Evolutionary conservation across 2,329 filamentous ascomycete species (phyloP).

Genomic region (Grosmannia penicillata): DNA sequence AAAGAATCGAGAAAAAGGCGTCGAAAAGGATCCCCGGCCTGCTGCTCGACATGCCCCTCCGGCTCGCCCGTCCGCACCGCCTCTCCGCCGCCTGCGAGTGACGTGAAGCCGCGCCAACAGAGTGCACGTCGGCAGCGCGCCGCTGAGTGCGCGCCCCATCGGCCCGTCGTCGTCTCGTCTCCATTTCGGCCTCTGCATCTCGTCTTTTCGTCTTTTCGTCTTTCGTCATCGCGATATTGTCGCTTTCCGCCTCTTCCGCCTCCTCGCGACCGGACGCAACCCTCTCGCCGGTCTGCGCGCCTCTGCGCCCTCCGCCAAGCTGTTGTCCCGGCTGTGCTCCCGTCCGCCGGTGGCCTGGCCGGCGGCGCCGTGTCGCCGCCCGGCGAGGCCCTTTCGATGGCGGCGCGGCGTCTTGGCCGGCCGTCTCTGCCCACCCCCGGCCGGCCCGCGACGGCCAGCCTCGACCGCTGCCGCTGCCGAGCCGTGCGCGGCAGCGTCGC

Average conservation of each 20-base stretch:
- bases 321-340: conserved; percentile 1
- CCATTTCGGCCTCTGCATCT: too few species aligned
- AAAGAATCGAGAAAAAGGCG: background rate
- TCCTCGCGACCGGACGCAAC: background rate
- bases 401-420: background rate
- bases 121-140: too few species aligned
- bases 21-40: too few species aligned
- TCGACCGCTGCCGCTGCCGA: too few species aligned
- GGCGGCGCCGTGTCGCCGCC: background rate
- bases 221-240: background rate
- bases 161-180: too few species aligned
- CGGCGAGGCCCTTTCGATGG: background rate
- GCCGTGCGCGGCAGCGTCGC: background rate
- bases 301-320: conserved; percentile 1
- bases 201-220: background rate
- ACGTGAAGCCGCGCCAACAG: too few species aligned
- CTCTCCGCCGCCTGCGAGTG: too few species aligned
- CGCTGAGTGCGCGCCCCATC: too few species aligned
- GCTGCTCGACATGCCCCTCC: too few species aligned
- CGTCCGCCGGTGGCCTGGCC: background rate
- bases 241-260: background rate
- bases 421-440: background rate
- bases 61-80: too few species aligned
- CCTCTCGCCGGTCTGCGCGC: background rate
- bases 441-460: background rate